These are phyloP conservation scores for Erysimum cheiri DNA, from an alignment of 441 rosid species.

Conservation along the genomic window DNA sequence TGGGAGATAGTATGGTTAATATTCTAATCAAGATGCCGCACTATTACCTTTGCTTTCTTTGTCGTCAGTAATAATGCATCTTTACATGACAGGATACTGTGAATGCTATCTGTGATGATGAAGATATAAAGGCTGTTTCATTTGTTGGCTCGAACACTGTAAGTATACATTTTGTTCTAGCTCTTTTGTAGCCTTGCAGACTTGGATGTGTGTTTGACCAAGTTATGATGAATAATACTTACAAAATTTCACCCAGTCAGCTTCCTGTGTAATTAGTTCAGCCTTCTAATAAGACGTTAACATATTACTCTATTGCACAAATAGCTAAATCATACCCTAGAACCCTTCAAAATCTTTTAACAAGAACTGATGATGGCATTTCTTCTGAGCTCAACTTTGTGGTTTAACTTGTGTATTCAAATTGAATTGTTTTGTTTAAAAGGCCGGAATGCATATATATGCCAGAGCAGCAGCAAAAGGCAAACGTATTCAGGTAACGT, in stretches of 20 bases:
- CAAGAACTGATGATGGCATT: constrained; percentile 6
- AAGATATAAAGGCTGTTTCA: constrained; percentile 77
- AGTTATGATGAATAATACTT: constrained; percentile 9
- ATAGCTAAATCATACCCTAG: not conserved
- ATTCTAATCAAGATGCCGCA: constrained; percentile 6
- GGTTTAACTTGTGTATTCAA: constrained; percentile 11
- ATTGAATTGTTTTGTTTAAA: constrained; percentile 28
- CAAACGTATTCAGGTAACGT: constrained; percentile 87
- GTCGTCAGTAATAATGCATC: constrained; percentile 7
- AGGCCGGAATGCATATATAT: constrained; percentile 99
- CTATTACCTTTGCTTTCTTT: not conserved
- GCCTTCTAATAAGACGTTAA: not conserved
- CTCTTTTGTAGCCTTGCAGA: constrained; percentile 10
- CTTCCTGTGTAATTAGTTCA: constrained; percentile 14
- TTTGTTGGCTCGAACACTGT: constrained; percentile 92
- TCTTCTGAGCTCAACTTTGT: not conserved
- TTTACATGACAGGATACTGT: constrained; percentile 68
- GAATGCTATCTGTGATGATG: constrained; percentile 90
- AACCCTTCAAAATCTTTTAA: not conserved
- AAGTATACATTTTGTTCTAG: constrained; percentile 45
- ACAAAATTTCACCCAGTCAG: not conserved
- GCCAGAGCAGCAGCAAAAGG: constrained; percentile 90
- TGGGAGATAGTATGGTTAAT: constrained; percentile 2
- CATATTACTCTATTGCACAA: not conserved
- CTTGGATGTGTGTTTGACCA: constrained; percentile 5